Evolutionary conservation across 2,329 filamentous ascomycete species (phyloP).

Genomic region (Ilyonectria robusta): DNA sequence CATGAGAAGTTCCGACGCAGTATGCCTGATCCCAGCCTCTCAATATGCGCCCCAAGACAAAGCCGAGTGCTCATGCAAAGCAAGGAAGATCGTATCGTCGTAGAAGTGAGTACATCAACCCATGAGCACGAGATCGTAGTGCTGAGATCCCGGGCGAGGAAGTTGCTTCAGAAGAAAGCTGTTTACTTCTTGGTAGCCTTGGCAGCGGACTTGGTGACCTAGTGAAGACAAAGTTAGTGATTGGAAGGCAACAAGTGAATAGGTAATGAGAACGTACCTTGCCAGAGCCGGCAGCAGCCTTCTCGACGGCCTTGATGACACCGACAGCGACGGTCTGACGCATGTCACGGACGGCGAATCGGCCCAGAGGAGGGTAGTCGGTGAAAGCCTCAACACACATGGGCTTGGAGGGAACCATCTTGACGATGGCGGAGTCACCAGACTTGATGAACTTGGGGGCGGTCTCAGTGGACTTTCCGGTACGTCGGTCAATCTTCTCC

Average conservation of each 20-base stretch:
- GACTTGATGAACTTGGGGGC: constrained; percentile 99
- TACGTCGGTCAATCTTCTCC: constrained; percentile 99
- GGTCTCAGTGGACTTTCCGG: constrained; percentile 95
- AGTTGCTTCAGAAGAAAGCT: constrained; percentile 47
- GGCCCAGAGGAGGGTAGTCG: constrained; percentile 98
- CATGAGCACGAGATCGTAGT: constrained; percentile 45
- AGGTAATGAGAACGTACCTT: constrained; percentile 59
- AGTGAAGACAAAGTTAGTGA: neutral
- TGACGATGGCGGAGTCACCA: constrained; percentile 99
- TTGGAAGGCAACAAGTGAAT: neutral
- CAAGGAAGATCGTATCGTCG: constrained; percentile 61
- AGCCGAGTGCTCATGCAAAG: constrained; percentile 61
- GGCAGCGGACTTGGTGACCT: constrained; percentile 77
- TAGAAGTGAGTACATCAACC: constrained; percentile 60
- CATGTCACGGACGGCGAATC: constrained; percentile 99
- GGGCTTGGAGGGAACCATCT: constrained; percentile 99
- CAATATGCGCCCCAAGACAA: constrained; percentile 60
- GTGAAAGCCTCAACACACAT: constrained; percentile 99
- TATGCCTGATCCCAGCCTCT: constrained; percentile 58
- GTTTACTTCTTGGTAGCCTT: constrained; percentile 83
- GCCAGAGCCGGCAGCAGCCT: constrained; percentile 68
- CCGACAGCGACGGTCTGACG: constrained; percentile 90
- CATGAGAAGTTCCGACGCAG: constrained; percentile 58
- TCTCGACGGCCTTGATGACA: constrained; percentile 92
- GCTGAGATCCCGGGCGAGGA: constrained; percentile 45